phyloP scores from a whole-genome alignment of 495 filamentous ascomycete species.

The Aspergillus saccharolyticus region DNA sequence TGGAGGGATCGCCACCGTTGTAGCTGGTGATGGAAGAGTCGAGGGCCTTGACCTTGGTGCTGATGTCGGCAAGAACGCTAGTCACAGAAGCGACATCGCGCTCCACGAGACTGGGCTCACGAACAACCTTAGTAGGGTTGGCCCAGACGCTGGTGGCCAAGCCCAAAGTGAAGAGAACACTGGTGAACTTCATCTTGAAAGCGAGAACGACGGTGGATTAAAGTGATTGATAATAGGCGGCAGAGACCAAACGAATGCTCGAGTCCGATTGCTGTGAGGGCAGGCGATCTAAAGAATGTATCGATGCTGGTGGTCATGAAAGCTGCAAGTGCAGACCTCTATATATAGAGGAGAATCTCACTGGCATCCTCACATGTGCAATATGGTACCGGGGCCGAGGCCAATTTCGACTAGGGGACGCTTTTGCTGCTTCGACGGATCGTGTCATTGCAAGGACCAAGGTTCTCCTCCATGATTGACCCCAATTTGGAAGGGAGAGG shows the following conservation, averaged over 20 bases:
- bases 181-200: slow-evolving; percentile 38
- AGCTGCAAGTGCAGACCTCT: background rate
- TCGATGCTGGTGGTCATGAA: slow-evolving; percentile 8
- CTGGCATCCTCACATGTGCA: slow-evolving; percentile 15
- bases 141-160: slow-evolving; percentile 24
- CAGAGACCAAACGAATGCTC: slow-evolving; percentile 26
- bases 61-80: slow-evolving; percentile 27
- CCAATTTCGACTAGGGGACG: slow-evolving; percentile 16
- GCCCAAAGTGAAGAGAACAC: slow-evolving; percentile 28
- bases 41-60: slow-evolving; percentile 27
- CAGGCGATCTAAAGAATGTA: slow-evolving; percentile 14
- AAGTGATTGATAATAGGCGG: slow-evolving; percentile 22
- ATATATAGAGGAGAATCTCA: slow-evolving; percentile 11
- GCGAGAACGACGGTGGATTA: slow-evolving; percentile 7
- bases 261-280: slow-evolving; percentile 6
- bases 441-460: slow-evolving; percentile 3
- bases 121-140: slow-evolving; percentile 19
- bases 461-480: background rate
- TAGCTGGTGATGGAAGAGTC: slow-evolving; percentile 32
- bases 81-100: slow-evolving; percentile 31
- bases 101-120: slow-evolving; percentile 20
- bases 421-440: background rate
- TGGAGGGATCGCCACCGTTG: slow-evolving; percentile 25
- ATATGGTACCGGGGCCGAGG: slow-evolving; percentile 8
- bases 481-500: background rate